Conservation (phyloP, 1,139 yeast genomes). For the Candida albicans region DNA sequence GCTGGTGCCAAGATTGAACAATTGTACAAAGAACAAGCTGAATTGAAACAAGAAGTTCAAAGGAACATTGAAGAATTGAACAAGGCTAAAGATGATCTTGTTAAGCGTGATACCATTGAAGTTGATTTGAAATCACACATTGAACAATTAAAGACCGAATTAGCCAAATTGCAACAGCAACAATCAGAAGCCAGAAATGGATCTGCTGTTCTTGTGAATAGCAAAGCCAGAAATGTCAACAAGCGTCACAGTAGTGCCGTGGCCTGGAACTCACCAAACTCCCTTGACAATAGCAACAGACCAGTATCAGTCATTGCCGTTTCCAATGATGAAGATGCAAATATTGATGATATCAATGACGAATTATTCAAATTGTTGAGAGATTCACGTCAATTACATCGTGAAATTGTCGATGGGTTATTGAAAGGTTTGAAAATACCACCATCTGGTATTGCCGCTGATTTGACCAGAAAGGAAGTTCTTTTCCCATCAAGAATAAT, state of each 20-base stretch:
- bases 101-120: conserved; percentile 66
- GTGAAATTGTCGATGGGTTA: conserved; percentile 85
- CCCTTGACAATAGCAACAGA: conserved; percentile 40
- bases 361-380: conserved; percentile 72
- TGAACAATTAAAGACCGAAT: conserved; percentile 66
- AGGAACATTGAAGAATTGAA: conserved; percentile 63
- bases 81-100: conserved; percentile 59
- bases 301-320: conserved; percentile 64
- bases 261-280: conserved; percentile 35
- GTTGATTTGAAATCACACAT: conserved; percentile 68
- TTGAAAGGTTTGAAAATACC: conserved; percentile 89
- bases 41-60: conserved; percentile 62
- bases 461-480: conserved; percentile 85
- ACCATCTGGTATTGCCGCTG: conserved; percentile 77
- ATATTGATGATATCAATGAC: conserved; percentile 68
- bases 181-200: conserved; percentile 9
- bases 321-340: conserved; percentile 55
- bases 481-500: conserved; percentile 95
- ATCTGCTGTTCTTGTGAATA: conserved; percentile 19
- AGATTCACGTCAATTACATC: conserved; percentile 75
- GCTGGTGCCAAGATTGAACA: conserved; percentile 66
- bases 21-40: conserved; percentile 63
- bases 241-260: conserved; percentile 47
- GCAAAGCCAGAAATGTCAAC: conserved; percentile 31
- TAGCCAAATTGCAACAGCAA: conserved; percentile 51